phyloP scores from a whole-genome alignment of 2,329 filamentous ascomycete genomes.

The Drechslerella stenobrocha region DNA sequence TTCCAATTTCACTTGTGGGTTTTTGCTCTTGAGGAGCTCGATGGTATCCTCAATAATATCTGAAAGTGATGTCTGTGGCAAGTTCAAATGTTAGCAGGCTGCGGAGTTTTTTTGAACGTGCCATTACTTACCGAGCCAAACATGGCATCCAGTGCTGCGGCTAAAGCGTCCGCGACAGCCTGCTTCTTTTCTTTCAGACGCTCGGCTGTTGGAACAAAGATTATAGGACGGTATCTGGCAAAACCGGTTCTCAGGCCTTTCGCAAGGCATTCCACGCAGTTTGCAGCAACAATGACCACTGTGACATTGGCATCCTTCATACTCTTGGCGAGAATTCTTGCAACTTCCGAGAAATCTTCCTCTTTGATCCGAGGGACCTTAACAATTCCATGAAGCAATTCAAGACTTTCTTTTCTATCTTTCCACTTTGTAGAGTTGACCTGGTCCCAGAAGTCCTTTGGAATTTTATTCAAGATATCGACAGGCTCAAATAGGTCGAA shows the following conservation, averaged over 20 bases:
- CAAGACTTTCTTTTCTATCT: constrained; percentile 90
- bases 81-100: constrained; percentile 56
- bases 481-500: constrained; percentile 84
- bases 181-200: constrained; percentile 97
- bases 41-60: constrained; percentile 92
- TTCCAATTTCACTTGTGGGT: constrained; percentile 95
- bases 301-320: constrained; percentile 99
- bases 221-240: constrained; percentile 73
- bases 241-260: constrained; percentile 80
- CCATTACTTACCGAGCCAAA: constrained; percentile 59
- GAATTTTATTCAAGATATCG: constrained; percentile 79
- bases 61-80: constrained; percentile 69
- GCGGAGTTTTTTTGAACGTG: neutral
- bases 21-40: constrained; percentile 86
- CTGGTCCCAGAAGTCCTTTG: constrained; percentile 78
- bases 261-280: constrained; percentile 85
- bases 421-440: constrained; percentile 96
- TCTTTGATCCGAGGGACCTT: constrained; percentile 93
- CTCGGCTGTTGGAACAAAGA: constrained; percentile 91
- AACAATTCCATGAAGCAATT: constrained; percentile 73
- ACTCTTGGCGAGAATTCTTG: constrained; percentile 81
- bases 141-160: constrained; percentile 75
- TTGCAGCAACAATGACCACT: constrained; percentile 88
- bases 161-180: constrained; percentile 81
- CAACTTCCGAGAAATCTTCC: constrained; percentile 80